Evolutionary conservation across 2,329 filamentous ascomycete species (phyloP).

Genomic region (Calonectria hawksworthii): DNA sequence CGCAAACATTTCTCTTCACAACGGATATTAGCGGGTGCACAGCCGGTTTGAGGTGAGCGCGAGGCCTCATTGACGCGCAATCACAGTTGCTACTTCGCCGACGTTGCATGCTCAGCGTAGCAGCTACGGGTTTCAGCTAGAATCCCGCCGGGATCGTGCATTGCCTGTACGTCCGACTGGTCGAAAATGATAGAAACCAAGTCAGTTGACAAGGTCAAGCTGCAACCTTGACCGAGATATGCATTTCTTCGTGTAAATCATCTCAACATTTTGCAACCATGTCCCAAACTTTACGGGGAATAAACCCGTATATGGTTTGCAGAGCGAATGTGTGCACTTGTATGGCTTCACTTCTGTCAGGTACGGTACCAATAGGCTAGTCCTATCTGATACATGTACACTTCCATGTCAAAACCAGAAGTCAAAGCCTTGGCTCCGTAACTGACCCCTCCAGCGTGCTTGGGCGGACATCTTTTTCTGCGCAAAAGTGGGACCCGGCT

Average conservation of each 20-base stretch:
- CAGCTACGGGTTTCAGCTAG: neutral
- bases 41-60: neutral
- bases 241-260: neutral
- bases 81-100: neutral
- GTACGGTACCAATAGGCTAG: neutral
- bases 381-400: neutral
- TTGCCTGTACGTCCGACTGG: neutral
- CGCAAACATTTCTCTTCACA: constrained; percentile 2
- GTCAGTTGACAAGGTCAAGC: neutral
- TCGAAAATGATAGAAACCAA: neutral
- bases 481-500: neutral
- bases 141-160: neutral
- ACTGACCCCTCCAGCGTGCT: neutral
- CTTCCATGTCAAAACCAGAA: neutral
- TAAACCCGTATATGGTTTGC: neutral
- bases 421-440: neutral
- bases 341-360: neutral
- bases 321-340: neutral
- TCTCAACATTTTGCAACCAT: neutral
- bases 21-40: neutral
- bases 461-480: neutral
- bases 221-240: neutral
- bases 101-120: neutral
- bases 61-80: constrained; percentile 1
- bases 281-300: neutral